phyloP scores from a whole-genome alignment of 2,329 filamentous ascomycete species.

The Exophiala xenobiotica region DNA sequence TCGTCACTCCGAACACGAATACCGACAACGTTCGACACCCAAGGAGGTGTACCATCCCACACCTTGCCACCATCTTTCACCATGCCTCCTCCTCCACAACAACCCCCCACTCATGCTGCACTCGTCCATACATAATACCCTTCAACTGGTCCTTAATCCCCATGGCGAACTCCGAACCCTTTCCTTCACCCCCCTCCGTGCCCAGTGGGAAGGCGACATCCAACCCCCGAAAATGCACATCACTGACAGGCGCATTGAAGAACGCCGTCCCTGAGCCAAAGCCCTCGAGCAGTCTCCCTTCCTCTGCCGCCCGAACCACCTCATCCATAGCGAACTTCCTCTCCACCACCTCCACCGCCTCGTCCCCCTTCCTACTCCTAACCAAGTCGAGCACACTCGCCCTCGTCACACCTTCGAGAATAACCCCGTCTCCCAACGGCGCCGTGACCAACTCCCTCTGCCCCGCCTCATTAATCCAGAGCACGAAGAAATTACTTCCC shows the following conservation, averaged over 20 bases:
- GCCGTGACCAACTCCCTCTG: constrained; percentile 75
- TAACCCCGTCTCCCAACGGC: constrained; percentile 76
- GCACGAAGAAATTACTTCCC: constrained; percentile 86
- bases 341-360: constrained; percentile 82
- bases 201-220: constrained; percentile 54
- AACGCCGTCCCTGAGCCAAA: constrained; percentile 81
- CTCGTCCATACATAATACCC: constrained; percentile 73
- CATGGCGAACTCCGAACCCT: constrained; percentile 48
- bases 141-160: constrained; percentile 66
- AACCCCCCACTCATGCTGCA: constrained; percentile 68
- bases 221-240: constrained; percentile 27
- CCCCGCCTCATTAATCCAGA: constrained; percentile 60
- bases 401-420: constrained; percentile 85
- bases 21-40: background rate
- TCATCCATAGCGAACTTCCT: constrained; percentile 79
- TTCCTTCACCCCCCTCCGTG: no score
- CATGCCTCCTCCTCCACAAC: constrained; percentile 59
- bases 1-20: no score
- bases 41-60: background rate
- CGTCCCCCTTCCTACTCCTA: constrained; percentile 55
- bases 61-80: background rate
- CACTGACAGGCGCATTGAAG: constrained; percentile 25
- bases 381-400: constrained; percentile 74
- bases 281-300: constrained; percentile 77
- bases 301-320: constrained; percentile 66